phyloP scores from a whole-genome alignment of 257 asterid genomes.

The Coffea canephora region DNA sequence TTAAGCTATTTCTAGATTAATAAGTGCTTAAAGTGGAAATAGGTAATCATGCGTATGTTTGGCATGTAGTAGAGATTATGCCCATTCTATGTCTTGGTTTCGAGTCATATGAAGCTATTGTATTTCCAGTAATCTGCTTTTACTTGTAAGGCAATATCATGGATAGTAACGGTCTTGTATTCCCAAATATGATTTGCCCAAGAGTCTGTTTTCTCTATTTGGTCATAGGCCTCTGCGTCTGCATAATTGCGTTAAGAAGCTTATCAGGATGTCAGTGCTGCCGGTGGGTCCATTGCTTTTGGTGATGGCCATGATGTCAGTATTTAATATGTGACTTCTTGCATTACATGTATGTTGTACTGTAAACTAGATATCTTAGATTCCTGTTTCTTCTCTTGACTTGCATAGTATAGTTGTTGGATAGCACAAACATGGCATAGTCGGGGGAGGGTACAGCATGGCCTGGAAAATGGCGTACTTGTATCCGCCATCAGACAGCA shows the following conservation, averaged over 20 bases:
- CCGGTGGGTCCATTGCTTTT: background rate
- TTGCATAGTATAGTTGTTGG: conserved; percentile 45
- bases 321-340: background rate
- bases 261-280: background rate
- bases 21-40: background rate
- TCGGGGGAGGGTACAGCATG: conserved; percentile 39
- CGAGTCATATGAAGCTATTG: background rate
- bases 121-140: background rate
- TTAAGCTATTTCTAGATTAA: background rate
- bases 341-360: conserved; percentile 1
- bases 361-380: conserved; percentile 4
- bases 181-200: background rate
- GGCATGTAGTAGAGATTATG: background rate
- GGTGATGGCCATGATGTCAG: background rate
- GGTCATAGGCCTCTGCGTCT: background rate
- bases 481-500: conserved; percentile 41
- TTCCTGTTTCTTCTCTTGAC: conserved; percentile 3
- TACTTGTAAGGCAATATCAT: background rate
- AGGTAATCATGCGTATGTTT: too few relatives aligned
- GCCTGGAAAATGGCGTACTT: conserved; percentile 26
- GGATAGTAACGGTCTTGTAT: background rate
- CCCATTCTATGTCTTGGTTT: background rate
- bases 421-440: conserved; percentile 44
- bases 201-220: background rate
- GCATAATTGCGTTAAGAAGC: background rate